Evolutionary conservation across 345 rosid species (phyloP), one percentile per base, ranked within the genome.

Genomic region (Syzygium grande): DNA sequence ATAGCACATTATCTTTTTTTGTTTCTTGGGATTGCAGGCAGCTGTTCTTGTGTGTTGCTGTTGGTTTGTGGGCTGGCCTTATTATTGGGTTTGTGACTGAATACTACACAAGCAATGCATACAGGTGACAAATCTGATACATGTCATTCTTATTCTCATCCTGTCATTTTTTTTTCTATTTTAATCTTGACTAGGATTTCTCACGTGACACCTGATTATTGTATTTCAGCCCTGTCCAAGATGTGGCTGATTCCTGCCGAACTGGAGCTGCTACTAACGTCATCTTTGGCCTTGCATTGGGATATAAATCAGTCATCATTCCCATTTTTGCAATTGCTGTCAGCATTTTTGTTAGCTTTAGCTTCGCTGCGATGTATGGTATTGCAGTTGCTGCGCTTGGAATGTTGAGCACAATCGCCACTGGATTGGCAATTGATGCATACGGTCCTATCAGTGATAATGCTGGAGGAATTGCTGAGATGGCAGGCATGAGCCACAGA

Each of bases 201-300:
- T 23, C 38, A n/a, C 53, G 55, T 10, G 49, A 19, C 27, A 19
- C 11, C 43, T 73, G 49, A 25, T 73, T 38, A 73, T 77, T 84
- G 6, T n/a, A 43, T 86, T 91, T 88, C 97, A 97, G 99, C 93
- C 99, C 99, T 43, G 99, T 97, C 86, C 99, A 95, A 92, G 99
- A 96, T 90, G 99, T 97, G 89, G 99, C 99, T 83, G 99, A 96
- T 92, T 97, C 99, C 86, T 96, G 98, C 93, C 92, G 99, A 86
- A 95, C 98, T 88, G 98, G 96, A 87, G 98, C 98, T 88, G 96
- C 98, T 63, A 95, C 98, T 15, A 95, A 95, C 61, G 96, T 94
- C 86, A 94, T 95, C 89, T 95, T 95, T 49, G 97, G 96, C 86
- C 97, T 94, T 90, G 97, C 97, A 11, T 89, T 95, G 90, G 97